Conservation (phyloP, 1,284 basidiomycete genomes). For the Lignosus rhinocerotis region DNA sequence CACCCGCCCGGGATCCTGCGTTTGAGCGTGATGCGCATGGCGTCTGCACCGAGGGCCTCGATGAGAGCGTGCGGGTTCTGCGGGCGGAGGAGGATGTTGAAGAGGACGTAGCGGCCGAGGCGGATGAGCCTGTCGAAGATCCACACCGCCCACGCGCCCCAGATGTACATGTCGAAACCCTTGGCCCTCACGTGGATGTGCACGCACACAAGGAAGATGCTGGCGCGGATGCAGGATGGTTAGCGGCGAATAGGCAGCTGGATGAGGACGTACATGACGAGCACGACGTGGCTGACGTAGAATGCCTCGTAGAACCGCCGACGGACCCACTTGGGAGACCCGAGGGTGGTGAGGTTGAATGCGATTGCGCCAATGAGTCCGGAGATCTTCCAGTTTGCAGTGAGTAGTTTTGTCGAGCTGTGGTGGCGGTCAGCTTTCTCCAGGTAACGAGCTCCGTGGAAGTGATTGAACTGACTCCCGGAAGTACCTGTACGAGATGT, state of each 20-base stretch:
- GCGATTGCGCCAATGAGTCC: constrained; percentile 35
- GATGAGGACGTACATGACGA: constrained; percentile 31
- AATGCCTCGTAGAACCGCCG: constrained; percentile 43
- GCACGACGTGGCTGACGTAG: constrained; percentile 41
- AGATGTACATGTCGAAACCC: constrained; percentile 27
- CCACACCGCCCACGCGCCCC: constrained; percentile 46
- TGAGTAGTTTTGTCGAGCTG: constrained; percentile 5
- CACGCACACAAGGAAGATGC: constrained; percentile 19
- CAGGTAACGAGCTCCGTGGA: not conserved
- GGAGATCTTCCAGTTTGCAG: constrained; percentile 18
- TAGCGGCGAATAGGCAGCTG: not conserved
- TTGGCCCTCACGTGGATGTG: constrained; percentile 22
- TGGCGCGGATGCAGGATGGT: not conserved
- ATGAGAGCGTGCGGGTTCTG: constrained; percentile 30
- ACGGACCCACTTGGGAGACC: constrained; percentile 38
- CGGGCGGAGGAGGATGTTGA: constrained; percentile 37
- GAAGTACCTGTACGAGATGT: constrained; percentile 2
- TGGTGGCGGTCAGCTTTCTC: not conserved
- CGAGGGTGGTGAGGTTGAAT: constrained; percentile 34
- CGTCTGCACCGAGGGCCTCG: constrained; percentile 38
- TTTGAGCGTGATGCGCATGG: constrained; percentile 39
- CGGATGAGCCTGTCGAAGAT: constrained; percentile 42
- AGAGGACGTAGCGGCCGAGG: constrained; percentile 34
- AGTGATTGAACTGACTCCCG: not conserved
- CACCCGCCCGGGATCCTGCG: constrained; percentile 40